A percentile compares a stretch with the other conserved stretches of the same genome.
Conservation (phyloP, 2,329 filamentous ascomycete genomes). For the Verticillium zaregamsianum region DNA sequence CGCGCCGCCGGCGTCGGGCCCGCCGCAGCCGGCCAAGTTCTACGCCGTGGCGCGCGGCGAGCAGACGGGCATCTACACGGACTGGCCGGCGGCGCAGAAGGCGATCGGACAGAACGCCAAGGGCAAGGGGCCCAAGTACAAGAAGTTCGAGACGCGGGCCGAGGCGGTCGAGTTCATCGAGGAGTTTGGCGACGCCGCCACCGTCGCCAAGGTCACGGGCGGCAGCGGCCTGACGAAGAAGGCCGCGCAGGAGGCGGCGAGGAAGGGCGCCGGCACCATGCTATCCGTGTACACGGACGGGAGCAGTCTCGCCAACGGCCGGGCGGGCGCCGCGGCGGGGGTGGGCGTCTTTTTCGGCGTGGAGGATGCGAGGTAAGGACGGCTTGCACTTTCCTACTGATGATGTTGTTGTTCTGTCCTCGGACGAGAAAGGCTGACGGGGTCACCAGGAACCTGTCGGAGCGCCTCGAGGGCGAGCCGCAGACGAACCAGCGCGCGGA, state of each 20-base stretch:
- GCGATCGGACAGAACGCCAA: constrained; percentile 58
- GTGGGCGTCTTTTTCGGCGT: constrained; percentile 61
- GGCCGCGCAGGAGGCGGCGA: constrained; percentile 30
- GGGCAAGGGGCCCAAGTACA: constrained; percentile 65
- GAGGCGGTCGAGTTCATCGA: constrained; percentile 78
- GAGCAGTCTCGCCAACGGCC: constrained; percentile 56
- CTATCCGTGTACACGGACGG: constrained; percentile 59
- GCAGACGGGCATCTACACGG: constrained; percentile 54
- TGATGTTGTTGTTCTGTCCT: background rate
- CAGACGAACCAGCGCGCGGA: constrained; percentile 98
- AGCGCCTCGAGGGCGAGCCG: constrained; percentile 64
- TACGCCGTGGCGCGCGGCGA: constrained; percentile 60
- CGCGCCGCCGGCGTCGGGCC: constrained; percentile 22
- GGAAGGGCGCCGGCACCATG: constrained; percentile 21
- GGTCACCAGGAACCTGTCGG: constrained; percentile 59
- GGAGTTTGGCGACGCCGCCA: constrained; percentile 38
- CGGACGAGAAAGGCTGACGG: constrained; percentile 11
- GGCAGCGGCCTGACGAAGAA: constrained; percentile 17
- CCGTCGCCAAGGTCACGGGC: constrained; percentile 24
- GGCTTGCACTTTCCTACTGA: constrained; percentile 1
- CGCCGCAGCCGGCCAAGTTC: constrained; percentile 42
- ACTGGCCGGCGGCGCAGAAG: constrained; percentile 66
- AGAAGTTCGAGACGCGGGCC: constrained; percentile 60
- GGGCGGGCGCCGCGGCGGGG: constrained; percentile 49
- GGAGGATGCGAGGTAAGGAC: constrained; percentile 46